Conservation (phyloP, 306 rosid genomes). For the Glycine tomentella region DNA sequence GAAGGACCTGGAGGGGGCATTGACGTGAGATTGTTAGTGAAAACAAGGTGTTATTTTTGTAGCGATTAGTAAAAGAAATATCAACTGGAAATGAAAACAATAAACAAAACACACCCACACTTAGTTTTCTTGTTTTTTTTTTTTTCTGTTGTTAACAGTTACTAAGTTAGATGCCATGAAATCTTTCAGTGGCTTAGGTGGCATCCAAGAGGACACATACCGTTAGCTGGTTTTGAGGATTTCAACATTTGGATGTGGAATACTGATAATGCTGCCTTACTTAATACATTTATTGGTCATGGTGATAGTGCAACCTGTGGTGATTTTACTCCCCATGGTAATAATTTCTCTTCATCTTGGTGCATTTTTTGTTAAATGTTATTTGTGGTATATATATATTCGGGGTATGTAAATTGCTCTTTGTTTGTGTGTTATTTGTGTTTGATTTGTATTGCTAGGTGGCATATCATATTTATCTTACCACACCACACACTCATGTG, state of each 20-base stretch:
- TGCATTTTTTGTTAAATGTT: constrained; percentile 18
- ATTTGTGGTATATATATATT: constrained; percentile 3
- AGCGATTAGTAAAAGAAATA: background rate
- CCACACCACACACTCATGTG: no score
- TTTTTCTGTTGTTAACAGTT: constrained; percentile 11
- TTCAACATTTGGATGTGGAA: constrained; percentile 93
- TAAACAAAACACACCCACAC: background rate
- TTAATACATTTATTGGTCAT: constrained; percentile 78
- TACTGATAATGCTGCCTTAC: constrained; percentile 64
- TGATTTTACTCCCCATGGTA: constrained; percentile 98
- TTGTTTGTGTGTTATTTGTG: no score
- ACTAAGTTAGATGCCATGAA: constrained; percentile 40
- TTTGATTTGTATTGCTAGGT: constrained; percentile 36
- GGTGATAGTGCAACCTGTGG: constrained; percentile 85
- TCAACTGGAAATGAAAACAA: background rate
- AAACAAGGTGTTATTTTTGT: background rate
- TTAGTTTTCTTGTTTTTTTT: constrained; percentile 10
- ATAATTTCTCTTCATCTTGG: no score
- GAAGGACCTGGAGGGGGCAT: constrained; percentile 88
- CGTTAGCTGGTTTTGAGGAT: constrained; percentile 92
- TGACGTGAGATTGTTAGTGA: constrained; percentile 51
- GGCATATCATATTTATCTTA: no score
- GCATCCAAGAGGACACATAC: constrained; percentile 90
- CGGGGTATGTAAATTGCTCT: constrained; percentile 60
- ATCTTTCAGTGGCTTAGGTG: constrained; percentile 86